Percentiles rank a stretch among this genome's conserved stretches.
These are phyloP conservation scores for Monosporascus cannonballus DNA, from an alignment of 2,329 filamentous ascomycete species.

Conservation along the genomic window DNA sequence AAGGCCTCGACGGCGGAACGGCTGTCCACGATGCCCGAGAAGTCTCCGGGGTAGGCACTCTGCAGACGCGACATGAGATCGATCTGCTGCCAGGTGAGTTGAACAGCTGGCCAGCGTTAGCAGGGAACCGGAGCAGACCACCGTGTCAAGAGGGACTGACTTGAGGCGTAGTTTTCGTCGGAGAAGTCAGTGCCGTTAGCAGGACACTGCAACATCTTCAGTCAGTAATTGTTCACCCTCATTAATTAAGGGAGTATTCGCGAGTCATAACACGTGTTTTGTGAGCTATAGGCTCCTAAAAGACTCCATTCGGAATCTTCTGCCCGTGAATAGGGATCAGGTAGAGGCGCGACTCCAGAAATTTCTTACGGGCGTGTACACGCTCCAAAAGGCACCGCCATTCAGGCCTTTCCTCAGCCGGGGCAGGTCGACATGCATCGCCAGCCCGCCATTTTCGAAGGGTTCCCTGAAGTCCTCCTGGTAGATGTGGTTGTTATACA, in stretches of 20 bases:
- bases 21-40: slow-evolving; percentile 59
- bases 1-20: slow-evolving; percentile 58
- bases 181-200: slow-evolving; percentile 66
- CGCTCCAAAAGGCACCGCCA: slow-evolving; percentile 91
- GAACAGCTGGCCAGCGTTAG: slow-evolving; percentile 49
- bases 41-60: slow-evolving; percentile 41
- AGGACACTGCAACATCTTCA: slow-evolving; percentile 48
- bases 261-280: too few species aligned
- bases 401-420: slow-evolving; percentile 64
- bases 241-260: too few species aligned
- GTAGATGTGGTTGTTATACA: slow-evolving; percentile 75
- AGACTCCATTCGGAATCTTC: too few species aligned
- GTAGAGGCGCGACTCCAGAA: too few species aligned
- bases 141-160: slow-evolving; percentile 35
- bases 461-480: slow-evolving; percentile 62
- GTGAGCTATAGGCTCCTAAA: too few species aligned
- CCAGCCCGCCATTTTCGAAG: slow-evolving; percentile 66
- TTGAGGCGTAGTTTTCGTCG: slow-evolving; percentile 61
- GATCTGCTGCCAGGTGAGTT: slow-evolving; percentile 60
- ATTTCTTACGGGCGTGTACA: slow-evolving; percentile 52
- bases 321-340: too few species aligned
- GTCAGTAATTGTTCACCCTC: too few species aligned
- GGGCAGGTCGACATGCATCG: slow-evolving; percentile 71
- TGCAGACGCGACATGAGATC: slow-evolving; percentile 58
- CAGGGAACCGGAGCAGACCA: neutral